phyloP scores from a whole-genome alignment of 2,329 filamentous ascomycete species.

The Plenodomus biglobosus region DNA sequence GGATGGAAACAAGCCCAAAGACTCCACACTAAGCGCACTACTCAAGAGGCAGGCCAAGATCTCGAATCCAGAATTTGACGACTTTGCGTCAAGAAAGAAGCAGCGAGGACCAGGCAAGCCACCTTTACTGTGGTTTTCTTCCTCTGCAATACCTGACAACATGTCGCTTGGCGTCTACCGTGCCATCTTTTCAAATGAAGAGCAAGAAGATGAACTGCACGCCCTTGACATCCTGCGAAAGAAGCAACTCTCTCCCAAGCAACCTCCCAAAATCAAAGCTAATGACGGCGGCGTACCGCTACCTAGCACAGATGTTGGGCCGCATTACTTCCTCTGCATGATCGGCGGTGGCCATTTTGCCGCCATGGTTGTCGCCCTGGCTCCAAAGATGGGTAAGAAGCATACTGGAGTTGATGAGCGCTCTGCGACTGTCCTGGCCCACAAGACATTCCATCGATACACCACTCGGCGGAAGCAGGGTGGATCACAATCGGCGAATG shows the following conservation, averaged over 20 bases:
- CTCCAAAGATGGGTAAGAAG: constrained; percentile 74
- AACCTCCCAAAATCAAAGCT: constrained; percentile 50
- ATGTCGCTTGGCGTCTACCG: constrained; percentile 84
- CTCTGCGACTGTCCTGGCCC: constrained; percentile 83
- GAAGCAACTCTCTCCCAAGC: constrained; percentile 73
- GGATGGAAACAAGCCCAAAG: constrained; percentile 55
- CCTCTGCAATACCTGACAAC: constrained; percentile 71
- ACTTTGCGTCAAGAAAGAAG: constrained; percentile 51
- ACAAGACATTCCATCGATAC: constrained; percentile 98
- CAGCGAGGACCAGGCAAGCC: constrained; percentile 64
- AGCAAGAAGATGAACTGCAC: constrained; percentile 64
- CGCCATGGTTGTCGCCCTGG: constrained; percentile 88
- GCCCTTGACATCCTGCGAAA: constrained; percentile 69
- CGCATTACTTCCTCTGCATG: constrained; percentile 96
- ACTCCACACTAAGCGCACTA: constrained; percentile 72
- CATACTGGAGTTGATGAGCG: constrained; percentile 72
- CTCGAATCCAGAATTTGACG: constrained; percentile 57
- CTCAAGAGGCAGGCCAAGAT: constrained; percentile 82
- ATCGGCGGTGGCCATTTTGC: constrained; percentile 97
- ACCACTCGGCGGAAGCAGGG: constrained; percentile 96
- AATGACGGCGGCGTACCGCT: constrained; percentile 61
- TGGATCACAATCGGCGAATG: constrained; percentile 90
- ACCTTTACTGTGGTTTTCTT: constrained; percentile 84
- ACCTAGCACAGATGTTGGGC: constrained; percentile 64
- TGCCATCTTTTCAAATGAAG: constrained; percentile 72